These are phyloP conservation scores for Mycena metata DNA, from an alignment of 768 basidiomycete species.

Conservation along the genomic window DNA sequence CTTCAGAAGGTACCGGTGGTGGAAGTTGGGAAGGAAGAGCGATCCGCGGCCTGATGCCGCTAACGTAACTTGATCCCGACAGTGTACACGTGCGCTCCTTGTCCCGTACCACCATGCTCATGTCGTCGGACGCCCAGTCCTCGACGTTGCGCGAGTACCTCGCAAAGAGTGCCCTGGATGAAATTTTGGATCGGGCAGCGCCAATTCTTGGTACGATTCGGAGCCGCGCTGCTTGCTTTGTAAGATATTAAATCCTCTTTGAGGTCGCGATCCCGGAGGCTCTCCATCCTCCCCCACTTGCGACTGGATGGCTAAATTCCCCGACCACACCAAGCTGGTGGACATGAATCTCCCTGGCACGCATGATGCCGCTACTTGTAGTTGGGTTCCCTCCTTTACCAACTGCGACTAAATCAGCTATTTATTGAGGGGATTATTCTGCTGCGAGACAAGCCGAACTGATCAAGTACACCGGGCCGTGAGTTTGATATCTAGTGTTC, in stretches of 20 bases:
- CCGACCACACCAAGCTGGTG: constrained; percentile 40
- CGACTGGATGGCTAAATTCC: constrained; percentile 42
- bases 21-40: too few species aligned
- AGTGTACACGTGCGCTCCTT: too few species aligned
- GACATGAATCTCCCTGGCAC: constrained; percentile 48
- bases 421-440: constrained; percentile 39
- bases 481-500: not conserved
- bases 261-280: constrained; percentile 38
- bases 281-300: constrained; percentile 29
- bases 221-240: too few species aligned
- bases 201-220: constrained; percentile 1
- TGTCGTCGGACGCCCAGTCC: not conserved
- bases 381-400: not conserved
- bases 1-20: too few species aligned
- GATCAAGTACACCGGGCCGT: constrained; percentile 39
- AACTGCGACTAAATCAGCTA: not conserved
- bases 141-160: constrained; percentile 10
- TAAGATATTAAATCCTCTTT: not conserved
- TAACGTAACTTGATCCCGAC: too few species aligned
- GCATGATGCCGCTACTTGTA: constrained; percentile 45
- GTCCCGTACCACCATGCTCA: not conserved
- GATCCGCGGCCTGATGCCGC: too few species aligned
- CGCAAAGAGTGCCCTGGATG: constrained; percentile 42
- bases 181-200: constrained; percentile 39
- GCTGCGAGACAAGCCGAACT: constrained; percentile 38